Percentiles rank a stretch among this genome's conserved stretches.
phyloP scores from a whole-genome alignment of 805 yeast genomes.

The Isabelozyma gotoi region DNA sequence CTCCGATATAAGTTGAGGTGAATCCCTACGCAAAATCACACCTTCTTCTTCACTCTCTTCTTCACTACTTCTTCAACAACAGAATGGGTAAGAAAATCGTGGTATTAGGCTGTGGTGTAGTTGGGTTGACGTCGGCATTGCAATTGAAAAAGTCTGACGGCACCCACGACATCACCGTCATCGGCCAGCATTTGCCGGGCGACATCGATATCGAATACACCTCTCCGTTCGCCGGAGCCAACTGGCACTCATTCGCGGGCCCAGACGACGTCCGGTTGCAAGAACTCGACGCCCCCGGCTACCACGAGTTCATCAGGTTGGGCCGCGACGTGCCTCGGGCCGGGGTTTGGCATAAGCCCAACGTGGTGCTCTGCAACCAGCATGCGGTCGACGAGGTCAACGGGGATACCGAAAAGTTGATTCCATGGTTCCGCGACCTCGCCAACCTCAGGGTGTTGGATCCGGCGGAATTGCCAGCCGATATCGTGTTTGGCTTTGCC shows the following conservation, averaged over 20 bases:
- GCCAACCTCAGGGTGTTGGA: constrained; percentile 38
- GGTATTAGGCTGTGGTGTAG: constrained; percentile 35
- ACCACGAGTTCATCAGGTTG: constrained; percentile 44
- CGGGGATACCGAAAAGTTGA: constrained; percentile 5
- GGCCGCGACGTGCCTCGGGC: constrained; percentile 48
- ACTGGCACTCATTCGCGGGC: constrained; percentile 63
- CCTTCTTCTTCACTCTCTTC: background rate
- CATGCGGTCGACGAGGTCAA: constrained; percentile 6
- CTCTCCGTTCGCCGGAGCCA: constrained; percentile 73
- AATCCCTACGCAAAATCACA: background rate
- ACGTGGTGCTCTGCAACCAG: constrained; percentile 16
- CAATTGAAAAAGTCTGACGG: constrained; percentile 22
- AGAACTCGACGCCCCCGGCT: constrained; percentile 48
- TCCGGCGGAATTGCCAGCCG: constrained; percentile 28
- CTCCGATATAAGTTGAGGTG: too few relatives aligned
- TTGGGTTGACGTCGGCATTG: constrained; percentile 37
- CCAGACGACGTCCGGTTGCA: constrained; percentile 36
- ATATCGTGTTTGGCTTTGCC: constrained; percentile 42
- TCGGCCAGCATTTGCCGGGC: constrained; percentile 50
- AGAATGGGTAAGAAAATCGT: constrained; percentile 9
- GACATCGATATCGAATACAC: constrained; percentile 52
- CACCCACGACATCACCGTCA: constrained; percentile 26
- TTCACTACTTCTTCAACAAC: background rate
- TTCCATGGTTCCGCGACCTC: constrained; percentile 49
- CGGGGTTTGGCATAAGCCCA: constrained; percentile 40